Evolutionary conservation across 2,329 filamentous ascomycete genomes (phyloP), one percentile per base, ranked within the genome.

Genomic region (Rutstroemia sp.): DNA sequence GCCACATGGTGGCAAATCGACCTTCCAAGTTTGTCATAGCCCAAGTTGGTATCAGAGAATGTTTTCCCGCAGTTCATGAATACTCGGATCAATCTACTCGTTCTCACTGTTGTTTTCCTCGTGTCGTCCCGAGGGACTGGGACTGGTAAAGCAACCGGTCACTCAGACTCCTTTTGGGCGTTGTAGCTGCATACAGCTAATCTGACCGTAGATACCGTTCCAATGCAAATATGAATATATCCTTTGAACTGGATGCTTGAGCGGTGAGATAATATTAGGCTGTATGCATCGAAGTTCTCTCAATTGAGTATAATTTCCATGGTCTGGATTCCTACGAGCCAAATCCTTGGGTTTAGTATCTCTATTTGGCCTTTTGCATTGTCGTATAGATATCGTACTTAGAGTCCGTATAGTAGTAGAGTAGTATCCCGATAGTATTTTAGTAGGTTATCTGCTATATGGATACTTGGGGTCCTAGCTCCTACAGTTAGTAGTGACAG

Each of bases 321-420:
- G 42, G 19, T 39, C 51, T 48, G 51, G n/a, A 54, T 27, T 54
- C 51, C 21, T 54, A 3, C 19, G 34, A 48, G 21, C 44, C 44
- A 40, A 54, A 25, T 7, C 19, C 25, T 25, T 21, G 51, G 51
- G 21, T 48, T 49, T 12, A 40, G 19, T 30, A 45, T 30, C 23
- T 10, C 10, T 16, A 40, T 54, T 54, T 19, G 45, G 9, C 34
- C 34, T 53, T 25, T 17, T 17, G 36, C 30, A 12, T 36, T 8
- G 39, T 40, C 12, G 40, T 19, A 38, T 19, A 16, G 25, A 16
- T 16, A 23, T 51, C 39, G 49, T 23, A 19, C 27, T 46, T 7
- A 12, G 10, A 17, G 27, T 40, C 12, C 23, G 10, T 21, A 21
- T n/a, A 50, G 30, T 30, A 30, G 34, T 23, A n/a, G 9, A 50